Evolutionary conservation across 2,329 filamentous ascomycete species (phyloP), one percentile per base, ranked within the genome.

Genomic region (Didymosphaeria variabile): DNA sequence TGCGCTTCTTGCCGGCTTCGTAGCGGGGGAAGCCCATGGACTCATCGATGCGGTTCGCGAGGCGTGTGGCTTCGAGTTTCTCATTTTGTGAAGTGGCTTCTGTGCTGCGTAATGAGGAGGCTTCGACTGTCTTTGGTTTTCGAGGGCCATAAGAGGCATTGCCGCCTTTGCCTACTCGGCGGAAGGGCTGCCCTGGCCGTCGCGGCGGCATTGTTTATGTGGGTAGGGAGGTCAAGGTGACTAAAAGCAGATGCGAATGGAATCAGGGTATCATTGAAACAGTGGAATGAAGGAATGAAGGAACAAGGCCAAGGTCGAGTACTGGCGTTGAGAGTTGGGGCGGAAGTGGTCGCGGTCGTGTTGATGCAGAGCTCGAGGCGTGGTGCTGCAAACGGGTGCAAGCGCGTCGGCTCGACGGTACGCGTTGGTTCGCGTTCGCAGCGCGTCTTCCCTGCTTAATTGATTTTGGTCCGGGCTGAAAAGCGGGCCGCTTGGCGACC

Each of bases 51-150:
- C 85, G 87, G 80, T 97, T 88, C 34, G 93, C 93, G 55, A 97
- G 87, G 58, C 89, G 88, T 50, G 89, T 90, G 40, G 93, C 90
- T 80, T 99, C 94, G 80, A 92, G 88, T 79, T 93, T 96, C 80
- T 99, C 95, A 84, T 97, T 93, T 72, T 92, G 89, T 8, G 94
- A 96, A 0, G 93, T 98, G 55, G 87, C 90, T 83, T 99, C 96
- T 57, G 88, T 89, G 58, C 91, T 88, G 46, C 91, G 85, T 52
- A 91, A 82, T 29, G 89, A 88, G 8, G 90, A 90, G 36, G 92
- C 88, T 59, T 94, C 89, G 67, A 98, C 91, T 5, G 92, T 96
- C 73, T 91, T 92, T 29, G 88, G 84, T 71, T 86, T 86, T 57
- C 84, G 84, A 53, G 85, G 83, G 65, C 86, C 82, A 72, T 80